Evolutionary conservation across 2,329 filamentous ascomycete species (phyloP).

Genomic region (Pyrenochaeta sp.): DNA sequence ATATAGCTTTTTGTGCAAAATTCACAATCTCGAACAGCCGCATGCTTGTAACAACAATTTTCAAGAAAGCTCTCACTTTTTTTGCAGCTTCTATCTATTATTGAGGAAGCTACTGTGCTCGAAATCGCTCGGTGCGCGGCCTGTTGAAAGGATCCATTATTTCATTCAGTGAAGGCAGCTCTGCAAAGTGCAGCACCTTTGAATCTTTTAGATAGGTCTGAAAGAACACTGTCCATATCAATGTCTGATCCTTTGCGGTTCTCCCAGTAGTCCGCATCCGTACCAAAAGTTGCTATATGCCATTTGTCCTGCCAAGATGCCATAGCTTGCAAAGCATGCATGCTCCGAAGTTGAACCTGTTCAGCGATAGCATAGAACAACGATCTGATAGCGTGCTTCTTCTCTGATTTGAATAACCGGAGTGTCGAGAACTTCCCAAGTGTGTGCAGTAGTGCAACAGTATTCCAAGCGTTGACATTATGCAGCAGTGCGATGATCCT

Average conservation of each 20-base stretch:
- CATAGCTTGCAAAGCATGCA: slow-evolving; percentile 48
- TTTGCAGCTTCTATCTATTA: too few relatives aligned
- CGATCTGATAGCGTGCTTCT: slow-evolving; percentile 51
- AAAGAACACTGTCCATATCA: slow-evolving; percentile 6
- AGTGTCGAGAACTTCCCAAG: slow-evolving; percentile 56
- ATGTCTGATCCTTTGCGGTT: background rate
- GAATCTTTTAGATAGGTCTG: slow-evolving; percentile 13
- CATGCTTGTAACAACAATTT: too few relatives aligned
- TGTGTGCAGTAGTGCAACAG: slow-evolving; percentile 45
- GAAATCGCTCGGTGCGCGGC: too few relatives aligned
- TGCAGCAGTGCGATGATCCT: slow-evolving; percentile 61
- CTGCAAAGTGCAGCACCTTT: too few relatives aligned
- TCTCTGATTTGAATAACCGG: slow-evolving; percentile 55
- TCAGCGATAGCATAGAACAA: slow-evolving; percentile 64
- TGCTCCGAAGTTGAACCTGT: slow-evolving; percentile 42
- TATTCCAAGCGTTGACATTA: slow-evolving; percentile 53
- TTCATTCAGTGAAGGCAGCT: too few relatives aligned
- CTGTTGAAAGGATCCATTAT: too few relatives aligned
- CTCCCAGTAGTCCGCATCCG: slow-evolving; percentile 10
- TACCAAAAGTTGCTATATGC: slow-evolving; percentile 19
- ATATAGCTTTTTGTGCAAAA: too few relatives aligned
- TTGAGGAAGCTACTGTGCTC: too few relatives aligned
- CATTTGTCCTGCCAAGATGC: slow-evolving; percentile 17
- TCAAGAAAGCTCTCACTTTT: too few relatives aligned
- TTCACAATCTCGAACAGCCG: too few relatives aligned